Base-by-base conservation (phyloP, 2,329 filamentous ascomycete genomes). In the Mycocentrospora acerina region DNA sequence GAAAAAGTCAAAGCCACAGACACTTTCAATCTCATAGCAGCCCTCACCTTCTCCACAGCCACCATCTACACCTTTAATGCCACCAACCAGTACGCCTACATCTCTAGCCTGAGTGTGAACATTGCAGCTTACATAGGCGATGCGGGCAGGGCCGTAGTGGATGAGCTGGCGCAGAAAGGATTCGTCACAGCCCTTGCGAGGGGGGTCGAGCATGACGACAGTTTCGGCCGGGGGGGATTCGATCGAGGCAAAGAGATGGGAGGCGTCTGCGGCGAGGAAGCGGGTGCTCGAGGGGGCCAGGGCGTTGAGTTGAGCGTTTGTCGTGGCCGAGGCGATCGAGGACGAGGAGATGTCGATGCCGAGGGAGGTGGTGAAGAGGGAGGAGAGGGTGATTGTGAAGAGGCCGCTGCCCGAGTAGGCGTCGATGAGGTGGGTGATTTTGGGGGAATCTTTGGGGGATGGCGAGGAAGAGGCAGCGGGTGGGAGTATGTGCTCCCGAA, bases 41-140 rank as follows among this genome's bases (percentile, higher is more conserved):
- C 64, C 68, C 32, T 70, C 66, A 49, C 54, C 72, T 58, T 14
- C 46, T 10, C 55, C 62, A 45, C 44, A 62, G 11, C 64, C 54
- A 29, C 58, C 61, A 48, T 70, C 62, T 13, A 68, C 58, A 12
- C 66, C 60, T 31, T 67, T 65, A 57, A 80, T 69, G 1, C 90
- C 90, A 24, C 85, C 78, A 1, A 97, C 89, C 57, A 98, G 70
- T 45, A 91, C 81, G 0, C 90, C 93, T 1, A 98, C 83, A 68
- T 98, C 93, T 36, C 93, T 75, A 11, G 93, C 93, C 76, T 97
- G 93, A 7, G 91, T 97, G 64, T 98, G 93, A 50, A 98, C 93
- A 60, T 98, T 98, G 59, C 93, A 98, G 62, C 88, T 95, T 27
- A 98, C 91, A 65, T 98, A 98, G 4, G 95, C 82, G 9, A 98